These are phyloP conservation scores for Podospora sp. DNA, from an alignment of 495 filamentous ascomycete genomes.

Conservation along the genomic window DNA sequence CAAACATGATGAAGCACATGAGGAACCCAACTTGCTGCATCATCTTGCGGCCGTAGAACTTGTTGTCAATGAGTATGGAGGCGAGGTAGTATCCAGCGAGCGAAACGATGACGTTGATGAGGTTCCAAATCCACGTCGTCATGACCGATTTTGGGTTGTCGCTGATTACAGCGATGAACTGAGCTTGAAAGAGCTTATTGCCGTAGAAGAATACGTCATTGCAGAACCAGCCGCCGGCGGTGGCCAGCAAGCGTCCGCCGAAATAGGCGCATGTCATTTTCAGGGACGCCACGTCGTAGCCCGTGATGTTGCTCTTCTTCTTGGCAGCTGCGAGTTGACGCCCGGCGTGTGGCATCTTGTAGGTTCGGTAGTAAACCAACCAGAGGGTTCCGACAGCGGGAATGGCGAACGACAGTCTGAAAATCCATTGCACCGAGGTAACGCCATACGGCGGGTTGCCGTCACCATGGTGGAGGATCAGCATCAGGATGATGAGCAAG, in stretches of 20 bases:
- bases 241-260: constrained; percentile 80
- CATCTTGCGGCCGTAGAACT: constrained; percentile 86
- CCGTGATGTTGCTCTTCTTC: constrained; percentile 81
- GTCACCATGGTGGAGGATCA: constrained; percentile 76
- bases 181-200: constrained; percentile 90
- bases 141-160: constrained; percentile 63
- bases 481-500: constrained; percentile 75
- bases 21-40: constrained; percentile 93
- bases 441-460: constrained; percentile 73
- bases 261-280: constrained; percentile 75
- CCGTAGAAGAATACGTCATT: constrained; percentile 98
- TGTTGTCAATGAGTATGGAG: constrained; percentile 82
- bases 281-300: constrained; percentile 83
- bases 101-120: constrained; percentile 82
- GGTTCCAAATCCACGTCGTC: constrained; percentile 85
- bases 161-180: constrained; percentile 79
- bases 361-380: constrained; percentile 87
- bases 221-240: constrained; percentile 81
- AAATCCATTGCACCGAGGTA: constrained; percentile 76
- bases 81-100: constrained; percentile 81
- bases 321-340: constrained; percentile 76
- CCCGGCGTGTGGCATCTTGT: constrained; percentile 75
- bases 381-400: constrained; percentile 87
- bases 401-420: constrained; percentile 81
- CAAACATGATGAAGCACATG: constrained; percentile 82